phyloP scores from a whole-genome alignment of 768 basidiomycete species.

The Phaeolepiota aurea region DNA sequence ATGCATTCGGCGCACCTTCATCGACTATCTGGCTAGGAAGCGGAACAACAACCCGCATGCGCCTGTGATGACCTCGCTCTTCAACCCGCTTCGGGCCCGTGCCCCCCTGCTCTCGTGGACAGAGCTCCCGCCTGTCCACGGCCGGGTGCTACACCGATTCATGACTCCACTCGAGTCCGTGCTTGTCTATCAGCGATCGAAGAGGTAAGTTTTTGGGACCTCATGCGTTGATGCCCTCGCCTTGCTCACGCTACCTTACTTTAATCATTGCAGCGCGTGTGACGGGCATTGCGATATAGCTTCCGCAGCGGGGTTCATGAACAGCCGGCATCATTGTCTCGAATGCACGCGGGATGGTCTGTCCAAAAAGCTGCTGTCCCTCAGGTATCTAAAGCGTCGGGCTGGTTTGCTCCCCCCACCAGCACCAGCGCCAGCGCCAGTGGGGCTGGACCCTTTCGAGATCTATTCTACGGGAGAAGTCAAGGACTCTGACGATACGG shows the following conservation, averaged over 20 bases:
- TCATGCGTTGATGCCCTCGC: background rate
- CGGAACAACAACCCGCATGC: constrained; percentile 12
- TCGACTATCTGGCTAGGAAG: constrained; percentile 10
- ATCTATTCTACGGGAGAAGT: background rate
- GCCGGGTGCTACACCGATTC: constrained; percentile 8
- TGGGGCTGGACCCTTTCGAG: background rate
- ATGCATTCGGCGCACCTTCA: constrained; percentile 2
- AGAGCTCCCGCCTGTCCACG: constrained; percentile 4
- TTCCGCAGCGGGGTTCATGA: background rate
- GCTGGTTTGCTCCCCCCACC: background rate
- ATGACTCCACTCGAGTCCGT: constrained; percentile 5
- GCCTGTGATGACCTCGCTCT: constrained; percentile 15
- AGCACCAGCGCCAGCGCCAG: background rate
- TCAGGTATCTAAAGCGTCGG: background rate
- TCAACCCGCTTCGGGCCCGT: constrained; percentile 14
- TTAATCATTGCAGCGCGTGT: background rate
- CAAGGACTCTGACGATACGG: background rate
- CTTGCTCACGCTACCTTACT: background rate
- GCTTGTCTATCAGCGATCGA: background rate
- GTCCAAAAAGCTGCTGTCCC: background rate
- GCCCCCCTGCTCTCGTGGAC: constrained; percentile 12
- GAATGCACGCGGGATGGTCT: constrained; percentile 1
- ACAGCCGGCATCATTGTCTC: constrained; percentile 1
- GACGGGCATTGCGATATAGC: background rate
- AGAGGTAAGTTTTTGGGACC: background rate